These are phyloP conservation scores for Aegilops tauschii DNA, from an alignment of 176 grass and related monocot genomes.

Conservation along the genomic window DNA sequence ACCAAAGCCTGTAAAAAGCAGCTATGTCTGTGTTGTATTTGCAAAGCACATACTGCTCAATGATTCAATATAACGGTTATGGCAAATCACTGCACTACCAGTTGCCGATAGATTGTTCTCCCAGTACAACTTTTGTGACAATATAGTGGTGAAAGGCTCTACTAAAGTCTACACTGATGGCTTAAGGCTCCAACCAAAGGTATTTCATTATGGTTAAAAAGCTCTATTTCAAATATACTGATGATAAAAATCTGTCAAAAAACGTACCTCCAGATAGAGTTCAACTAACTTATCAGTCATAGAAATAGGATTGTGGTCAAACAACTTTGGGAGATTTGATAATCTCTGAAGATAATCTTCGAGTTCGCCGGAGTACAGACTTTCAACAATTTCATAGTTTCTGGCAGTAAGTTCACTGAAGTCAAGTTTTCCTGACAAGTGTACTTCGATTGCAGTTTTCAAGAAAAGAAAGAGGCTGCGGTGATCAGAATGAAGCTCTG, in stretches of 20 bases:
- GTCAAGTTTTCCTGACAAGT: constrained; percentile 75
- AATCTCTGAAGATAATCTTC: constrained; percentile 72
- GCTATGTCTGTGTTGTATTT: neutral
- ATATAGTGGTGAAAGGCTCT: neutral
- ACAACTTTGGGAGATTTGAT: constrained; percentile 61
- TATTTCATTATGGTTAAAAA: constrained; percentile 30
- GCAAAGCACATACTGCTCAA: neutral
- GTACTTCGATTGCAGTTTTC: constrained; percentile 84
- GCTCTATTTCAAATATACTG: neutral
- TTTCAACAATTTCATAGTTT: constrained; percentile 31
- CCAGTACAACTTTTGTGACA: neutral
- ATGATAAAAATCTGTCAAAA: constrained; percentile 23
- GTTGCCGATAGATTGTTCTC: neutral
- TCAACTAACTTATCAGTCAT: constrained; percentile 78
- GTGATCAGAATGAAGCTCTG: constrained; percentile 62
- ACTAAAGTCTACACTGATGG: constrained; percentile 8
- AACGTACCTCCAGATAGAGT: constrained; percentile 76
- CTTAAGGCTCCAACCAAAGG: neutral
- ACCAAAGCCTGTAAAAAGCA: neutral
- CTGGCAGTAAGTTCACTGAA: constrained; percentile 39
- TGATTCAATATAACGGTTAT: constrained; percentile 3
- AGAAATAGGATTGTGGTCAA: constrained; percentile 61
- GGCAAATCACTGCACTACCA: neutral
- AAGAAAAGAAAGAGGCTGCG: constrained; percentile 82
- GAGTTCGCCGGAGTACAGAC: constrained; percentile 44